Conservation (phyloP, 2,329 filamentous ascomycete genomes). For the Helminthosporium solani region DNA sequence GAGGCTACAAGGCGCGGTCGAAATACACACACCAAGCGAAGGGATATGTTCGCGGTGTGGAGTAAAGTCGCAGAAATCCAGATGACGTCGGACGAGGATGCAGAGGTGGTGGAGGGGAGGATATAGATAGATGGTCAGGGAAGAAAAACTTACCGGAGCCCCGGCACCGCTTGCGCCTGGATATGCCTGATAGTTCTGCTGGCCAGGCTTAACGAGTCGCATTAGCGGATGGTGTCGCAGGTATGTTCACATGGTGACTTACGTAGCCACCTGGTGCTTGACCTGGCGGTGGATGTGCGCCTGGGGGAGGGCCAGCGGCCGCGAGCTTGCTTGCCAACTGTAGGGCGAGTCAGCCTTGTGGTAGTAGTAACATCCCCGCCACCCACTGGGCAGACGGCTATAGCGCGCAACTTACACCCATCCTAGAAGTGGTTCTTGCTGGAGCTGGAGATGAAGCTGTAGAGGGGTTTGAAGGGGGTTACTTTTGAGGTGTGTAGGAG, state of each 20-base stretch:
- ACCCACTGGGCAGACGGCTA: not conserved
- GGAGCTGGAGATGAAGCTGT: not conserved
- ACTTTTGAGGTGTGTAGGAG: not conserved
- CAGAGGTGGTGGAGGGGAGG: constrained; percentile 17
- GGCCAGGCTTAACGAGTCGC: constrained; percentile 41
- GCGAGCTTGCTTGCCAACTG: constrained; percentile 44
- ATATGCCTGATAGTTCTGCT: constrained; percentile 59
- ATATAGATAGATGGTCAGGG: constrained; percentile 21
- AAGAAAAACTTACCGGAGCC: constrained; percentile 39
- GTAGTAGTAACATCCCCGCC: not conserved
- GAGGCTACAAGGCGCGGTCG: not conserved
- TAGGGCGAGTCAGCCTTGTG: not conserved
- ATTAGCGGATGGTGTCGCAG: constrained; percentile 25
- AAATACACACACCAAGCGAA: not conserved
- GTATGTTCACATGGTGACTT: constrained; percentile 38
- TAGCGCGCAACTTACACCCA: not conserved
- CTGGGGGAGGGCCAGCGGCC: constrained; percentile 43
- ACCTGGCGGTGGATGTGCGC: constrained; percentile 19
- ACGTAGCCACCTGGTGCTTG: constrained; percentile 53
- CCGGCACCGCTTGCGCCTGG: constrained; percentile 51
- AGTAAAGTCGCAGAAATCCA: constrained; percentile 14
- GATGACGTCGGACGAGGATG: constrained; percentile 33
- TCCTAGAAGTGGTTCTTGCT: not conserved
- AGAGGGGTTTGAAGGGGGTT: not conserved
- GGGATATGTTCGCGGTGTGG: not conserved